Percentiles rank a stretch among this genome's conserved stretches.
Evolutionary conservation across 1,284 basidiomycete genomes (phyloP).

Genomic region (Mycena sp.): DNA sequence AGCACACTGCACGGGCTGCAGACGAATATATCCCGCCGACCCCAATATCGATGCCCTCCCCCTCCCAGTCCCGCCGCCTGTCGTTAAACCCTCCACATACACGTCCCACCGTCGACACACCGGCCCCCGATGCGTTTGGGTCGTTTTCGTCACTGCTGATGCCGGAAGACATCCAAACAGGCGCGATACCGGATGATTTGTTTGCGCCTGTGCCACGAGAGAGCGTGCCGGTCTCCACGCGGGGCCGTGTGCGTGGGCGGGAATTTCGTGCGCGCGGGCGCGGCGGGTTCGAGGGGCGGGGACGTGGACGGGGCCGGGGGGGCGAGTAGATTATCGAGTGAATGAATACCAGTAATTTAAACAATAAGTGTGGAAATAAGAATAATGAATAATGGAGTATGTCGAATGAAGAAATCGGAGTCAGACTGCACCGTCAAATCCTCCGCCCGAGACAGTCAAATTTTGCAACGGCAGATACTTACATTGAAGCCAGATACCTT

Average conservation of each 20-base stretch:
- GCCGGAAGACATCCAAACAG: slow-evolving; percentile 27
- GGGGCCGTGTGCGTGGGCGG: slow-evolving; percentile 2
- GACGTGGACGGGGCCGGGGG: slow-evolving; percentile 13
- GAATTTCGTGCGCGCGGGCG: slow-evolving; percentile 7
- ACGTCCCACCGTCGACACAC: slow-evolving; percentile 14
- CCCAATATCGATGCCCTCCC: slow-evolving; percentile 24
- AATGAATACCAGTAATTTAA: neutral
- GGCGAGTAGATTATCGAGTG: neutral
- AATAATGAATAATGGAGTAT: too few species aligned
- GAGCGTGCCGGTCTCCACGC: neutral
- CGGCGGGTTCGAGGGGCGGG: neutral
- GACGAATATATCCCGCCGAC: slow-evolving; percentile 22
- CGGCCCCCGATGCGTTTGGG: neutral
- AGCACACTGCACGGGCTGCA: neutral
- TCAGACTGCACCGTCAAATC: too few species aligned
- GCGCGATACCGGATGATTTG: slow-evolving; percentile 23
- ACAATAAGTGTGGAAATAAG: too few species aligned
- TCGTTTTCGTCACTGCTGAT: neutral
- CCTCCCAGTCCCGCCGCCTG: slow-evolving; percentile 8
- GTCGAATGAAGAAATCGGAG: too few species aligned
- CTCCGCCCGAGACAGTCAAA: too few species aligned
- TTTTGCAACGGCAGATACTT: too few species aligned
- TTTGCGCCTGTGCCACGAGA: slow-evolving; percentile 19
- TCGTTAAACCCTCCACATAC: slow-evolving; percentile 18
- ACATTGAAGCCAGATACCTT: too few species aligned